Base-by-base conservation (phyloP, 2,329 filamentous ascomycete genomes). In the Botrytis byssoidea region DNA sequence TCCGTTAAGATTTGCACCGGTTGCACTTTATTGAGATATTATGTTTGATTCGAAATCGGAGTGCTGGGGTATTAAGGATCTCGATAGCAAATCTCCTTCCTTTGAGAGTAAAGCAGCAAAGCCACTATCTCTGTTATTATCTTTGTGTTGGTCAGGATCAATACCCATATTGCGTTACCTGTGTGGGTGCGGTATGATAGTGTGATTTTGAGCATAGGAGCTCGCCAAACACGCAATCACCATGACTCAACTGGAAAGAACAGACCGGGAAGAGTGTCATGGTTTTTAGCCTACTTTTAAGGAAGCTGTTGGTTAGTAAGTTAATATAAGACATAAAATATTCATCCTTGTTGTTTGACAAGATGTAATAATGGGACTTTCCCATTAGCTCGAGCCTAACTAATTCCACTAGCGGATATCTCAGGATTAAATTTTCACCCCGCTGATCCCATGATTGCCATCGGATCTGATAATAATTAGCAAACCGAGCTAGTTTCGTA, bases 391-490 rank as follows among this genome's bases (percentile, higher is more conserved):
- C 51, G n/a, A 57, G 51, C 25, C n/a, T 42, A 42, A 46, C 46
- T n/a, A 46, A 42, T 55, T 40, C 65, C 32, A 55, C 46, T 68
- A 29, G 46, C 40, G 51, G n/a, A 29, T 61, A 44, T 20, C 18
- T 29, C 9, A 44, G 68, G 37, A 70, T 63, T 35, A 37, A 37
- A 61, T 70, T 70, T 60, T 70, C 44, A 70, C 67, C 42, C 40
- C 40, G 55, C 40, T 51, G 22, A 55, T 75, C 35, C 40, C 59
- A 57, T 57, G 51, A 29, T 57, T 57, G n/a, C 5, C 51, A 75
- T 74, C 64, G 70, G 69, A 64, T 75, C 74, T 61, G 70, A 73
- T 72, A 40, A 71, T 35, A 46, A 70, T 60, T 32, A 22, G 40
- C 16, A 61, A 18, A 7, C 48, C 25, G 35, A 57, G 18, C 25